Percentiles rank a stretch among this genome's conserved stretches.
These are phyloP conservation scores for Apiotrichum siamense DNA, from an alignment of 1,284 basidiomycete species.

Conservation along the genomic window DNA sequence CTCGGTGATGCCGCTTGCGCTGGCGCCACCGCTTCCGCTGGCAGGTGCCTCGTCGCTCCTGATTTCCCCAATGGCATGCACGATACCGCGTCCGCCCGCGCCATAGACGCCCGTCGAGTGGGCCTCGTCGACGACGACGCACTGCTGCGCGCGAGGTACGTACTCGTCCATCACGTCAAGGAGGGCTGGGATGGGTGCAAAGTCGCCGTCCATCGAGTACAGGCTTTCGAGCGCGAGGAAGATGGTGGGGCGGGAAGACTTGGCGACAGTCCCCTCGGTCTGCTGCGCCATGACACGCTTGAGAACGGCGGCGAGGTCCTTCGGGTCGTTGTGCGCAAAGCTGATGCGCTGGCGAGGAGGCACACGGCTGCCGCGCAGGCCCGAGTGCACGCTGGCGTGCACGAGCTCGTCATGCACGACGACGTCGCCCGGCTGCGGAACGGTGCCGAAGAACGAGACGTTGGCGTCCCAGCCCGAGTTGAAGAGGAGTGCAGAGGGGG, in stretches of 20 bases:
- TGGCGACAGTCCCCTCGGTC: neutral
- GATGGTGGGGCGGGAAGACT: no score
- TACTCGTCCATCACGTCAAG: slow-evolving; percentile 51
- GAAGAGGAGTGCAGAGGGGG: slow-evolving; percentile 72
- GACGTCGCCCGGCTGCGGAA: slow-evolving; percentile 73
- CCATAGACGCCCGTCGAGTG: slow-evolving; percentile 77
- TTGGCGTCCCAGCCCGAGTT: slow-evolving; percentile 96
- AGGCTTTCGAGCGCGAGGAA: slow-evolving; percentile 75
- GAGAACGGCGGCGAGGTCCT: slow-evolving; percentile 26
- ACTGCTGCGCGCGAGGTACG: slow-evolving; percentile 45
- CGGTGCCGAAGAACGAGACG: slow-evolving; percentile 72
- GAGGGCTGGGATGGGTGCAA: slow-evolving; percentile 67
- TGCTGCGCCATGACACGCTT: neutral
- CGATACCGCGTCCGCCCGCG: slow-evolving; percentile 56
- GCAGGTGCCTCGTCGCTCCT: no score
- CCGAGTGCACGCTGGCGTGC: slow-evolving; percentile 89
- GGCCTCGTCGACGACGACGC: slow-evolving; percentile 67
- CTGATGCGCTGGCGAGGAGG: slow-evolving; percentile 42
- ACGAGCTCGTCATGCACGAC: slow-evolving; percentile 82
- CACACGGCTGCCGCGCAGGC: slow-evolving; percentile 66
- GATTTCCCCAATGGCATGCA: slow-evolving; percentile 32
- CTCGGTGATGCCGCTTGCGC: neutral
- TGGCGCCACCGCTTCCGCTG: no score
- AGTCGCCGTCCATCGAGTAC: slow-evolving; percentile 94
- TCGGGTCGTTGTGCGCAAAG: slow-evolving; percentile 71